phyloP scores from a whole-genome alignment of 208 protist species.

The Naegleria fowleri region DNA sequence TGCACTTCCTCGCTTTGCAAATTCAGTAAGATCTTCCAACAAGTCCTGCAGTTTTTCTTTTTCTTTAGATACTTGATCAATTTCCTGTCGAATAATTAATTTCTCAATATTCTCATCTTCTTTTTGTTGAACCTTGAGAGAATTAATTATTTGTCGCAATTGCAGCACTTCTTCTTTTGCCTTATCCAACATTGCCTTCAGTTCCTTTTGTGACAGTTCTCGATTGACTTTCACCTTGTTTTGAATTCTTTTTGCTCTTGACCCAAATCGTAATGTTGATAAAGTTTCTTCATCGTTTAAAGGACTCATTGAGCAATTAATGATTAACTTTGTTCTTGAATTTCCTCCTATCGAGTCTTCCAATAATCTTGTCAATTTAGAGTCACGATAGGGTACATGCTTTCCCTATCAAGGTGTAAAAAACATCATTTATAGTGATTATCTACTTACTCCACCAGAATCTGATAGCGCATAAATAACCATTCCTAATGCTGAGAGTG shows the following conservation, averaged over 20 bases:
- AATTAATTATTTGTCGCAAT: not conserved
- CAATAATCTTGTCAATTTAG: conserved; percentile 76
- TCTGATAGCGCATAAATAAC: conserved; percentile 42
- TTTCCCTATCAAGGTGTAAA: not conserved
- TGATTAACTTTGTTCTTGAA: not conserved
- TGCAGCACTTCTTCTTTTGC: not conserved
- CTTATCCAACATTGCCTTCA: not conserved
- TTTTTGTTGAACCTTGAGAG: not conserved
- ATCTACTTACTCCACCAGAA: conserved; percentile 53
- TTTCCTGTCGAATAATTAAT: not conserved
- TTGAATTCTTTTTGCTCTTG: conserved; percentile 67
- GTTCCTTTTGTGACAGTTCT: conserved; percentile 55
- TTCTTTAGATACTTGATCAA: not conserved
- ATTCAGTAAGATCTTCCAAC: not conserved
- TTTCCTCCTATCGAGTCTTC: not conserved
- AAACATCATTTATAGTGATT: conserved; percentile 53
- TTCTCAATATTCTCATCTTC: not conserved
- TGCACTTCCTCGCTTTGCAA: not conserved
- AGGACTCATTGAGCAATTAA: not conserved
- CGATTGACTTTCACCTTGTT: conserved; percentile 71
- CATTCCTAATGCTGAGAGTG: conserved; percentile 67
- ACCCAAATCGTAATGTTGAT: conserved; percentile 50
- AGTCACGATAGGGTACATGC: conserved; percentile 76
- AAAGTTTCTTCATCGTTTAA: conserved; percentile 9
- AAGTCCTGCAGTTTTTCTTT: not conserved